Evolutionary conservation across 1,284 basidiomycete genomes (phyloP).

Genomic region (Pholiota adiposa): DNA sequence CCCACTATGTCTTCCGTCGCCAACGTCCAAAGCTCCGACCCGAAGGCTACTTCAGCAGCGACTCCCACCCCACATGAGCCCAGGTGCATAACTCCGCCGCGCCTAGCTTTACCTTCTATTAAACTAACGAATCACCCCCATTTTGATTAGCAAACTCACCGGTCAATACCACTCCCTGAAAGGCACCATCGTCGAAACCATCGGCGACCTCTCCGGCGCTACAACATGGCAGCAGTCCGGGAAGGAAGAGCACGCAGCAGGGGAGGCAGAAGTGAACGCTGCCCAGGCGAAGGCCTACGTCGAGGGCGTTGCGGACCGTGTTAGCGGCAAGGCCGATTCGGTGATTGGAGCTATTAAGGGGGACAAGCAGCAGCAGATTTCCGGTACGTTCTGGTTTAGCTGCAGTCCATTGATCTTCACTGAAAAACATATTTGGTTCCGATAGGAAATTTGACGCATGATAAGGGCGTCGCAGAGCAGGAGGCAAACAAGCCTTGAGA

Average conservation of each 20-base stretch:
- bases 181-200: slow-evolving; percentile 62
- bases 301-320: slow-evolving; percentile 62
- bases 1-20: slow-evolving; percentile 2
- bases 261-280: slow-evolving; percentile 67
- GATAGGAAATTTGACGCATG: slow-evolving; percentile 61
- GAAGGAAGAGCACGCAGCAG: slow-evolving; percentile 62
- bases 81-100: no score
- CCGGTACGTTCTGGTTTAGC: slow-evolving; percentile 25
- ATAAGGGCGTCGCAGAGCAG: slow-evolving; percentile 64
- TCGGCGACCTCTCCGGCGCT: slow-evolving; percentile 55
- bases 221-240: slow-evolving; percentile 56
- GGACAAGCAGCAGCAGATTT: slow-evolving; percentile 30
- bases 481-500: slow-evolving; percentile 44
- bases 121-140: no score
- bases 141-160: slow-evolving; percentile 47
- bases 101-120: no score
- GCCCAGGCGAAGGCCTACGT: slow-evolving; percentile 60
- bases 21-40: not conserved
- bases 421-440: not conserved
- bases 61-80: slow-evolving; percentile 21
- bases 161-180: slow-evolving; percentile 63
- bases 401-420: not conserved
- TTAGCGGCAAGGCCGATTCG: slow-evolving; percentile 70
- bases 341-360: slow-evolving; percentile 65
- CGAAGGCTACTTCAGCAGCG: slow-evolving; percentile 9